Evolutionary conservation across 108 stramenopile species (phyloP).

Genomic region (Fragilaria radians): DNA sequence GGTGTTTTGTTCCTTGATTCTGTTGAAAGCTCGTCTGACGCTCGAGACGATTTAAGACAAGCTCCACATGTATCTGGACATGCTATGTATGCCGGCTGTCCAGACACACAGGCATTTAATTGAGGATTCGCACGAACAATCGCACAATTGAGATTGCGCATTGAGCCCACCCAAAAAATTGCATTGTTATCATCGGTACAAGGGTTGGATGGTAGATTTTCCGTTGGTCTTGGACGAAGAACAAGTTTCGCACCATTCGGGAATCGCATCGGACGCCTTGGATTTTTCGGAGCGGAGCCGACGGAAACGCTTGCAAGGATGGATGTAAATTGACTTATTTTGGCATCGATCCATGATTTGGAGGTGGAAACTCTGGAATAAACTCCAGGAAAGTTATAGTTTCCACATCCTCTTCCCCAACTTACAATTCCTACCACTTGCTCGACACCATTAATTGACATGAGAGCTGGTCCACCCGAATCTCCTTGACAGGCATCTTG

Average conservation of each 20-base stretch:
- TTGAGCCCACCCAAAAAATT: too few species aligned
- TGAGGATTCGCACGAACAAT: neutral
- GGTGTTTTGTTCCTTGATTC: too few species aligned
- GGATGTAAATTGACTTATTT: neutral
- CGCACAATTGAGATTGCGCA: neutral
- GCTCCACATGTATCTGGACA: neutral
- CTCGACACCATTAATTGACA: neutral
- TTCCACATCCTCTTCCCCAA: conserved; percentile 50
- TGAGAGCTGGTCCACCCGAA: conserved; percentile 13
- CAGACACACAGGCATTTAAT: neutral
- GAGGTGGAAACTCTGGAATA: conserved; percentile 24
- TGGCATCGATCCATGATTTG: conserved; percentile 27
- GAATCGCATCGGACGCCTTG: too few species aligned
- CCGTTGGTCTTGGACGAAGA: too few species aligned
- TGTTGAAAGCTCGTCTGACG: neutral
- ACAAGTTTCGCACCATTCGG: too few species aligned
- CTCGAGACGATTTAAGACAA: neutral
- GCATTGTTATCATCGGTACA: too few species aligned
- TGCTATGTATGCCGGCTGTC: neutral
- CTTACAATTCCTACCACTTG: conserved; percentile 36
- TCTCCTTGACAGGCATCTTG: conserved; percentile 38
- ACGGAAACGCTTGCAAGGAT: too few species aligned
- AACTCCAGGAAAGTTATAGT: conserved; percentile 36
- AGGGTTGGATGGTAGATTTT: too few species aligned
- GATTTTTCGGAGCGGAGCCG: too few species aligned